Base-by-base conservation (phyloP, 225 moss, liverwort and hornwort genomes). In the Lunularia cruciata region DNA sequence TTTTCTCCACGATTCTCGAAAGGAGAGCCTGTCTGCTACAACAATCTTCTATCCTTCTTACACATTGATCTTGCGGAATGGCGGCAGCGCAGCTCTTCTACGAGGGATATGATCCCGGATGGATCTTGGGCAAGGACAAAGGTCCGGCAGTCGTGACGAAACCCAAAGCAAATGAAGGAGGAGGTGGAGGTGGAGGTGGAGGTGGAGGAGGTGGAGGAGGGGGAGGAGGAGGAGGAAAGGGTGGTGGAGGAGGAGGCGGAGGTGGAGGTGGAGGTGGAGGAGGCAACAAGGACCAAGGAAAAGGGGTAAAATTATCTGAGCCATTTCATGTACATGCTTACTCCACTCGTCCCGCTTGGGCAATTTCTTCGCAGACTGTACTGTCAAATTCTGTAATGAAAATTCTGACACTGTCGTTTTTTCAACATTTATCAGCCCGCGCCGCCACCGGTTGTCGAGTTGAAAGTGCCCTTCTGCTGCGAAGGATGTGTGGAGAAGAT, bases 401-500 rank as follows among this genome's bases (percentile, higher is more conserved):
- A 42, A 2, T 43, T 47, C 16, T 18, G 18, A 27, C 0, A 63
- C 14, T 22, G 42, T 57, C 5, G 1, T 31, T 57, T 32, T 57
- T 53, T 31, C 18, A 16, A 26, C 16, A 34, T 45, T 46, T 20
- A 8, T 31, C 54, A 69, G 56, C 69, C 69, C 15, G 31, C n/a
- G 60, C 63, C 69, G 54, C 71, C 79, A 18, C 28, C 47, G 33
- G 71, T 72, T 13, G 25, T 80, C 34, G 79, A 80, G 72, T 67
- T 80, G 75, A 80, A 80, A 62, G 72, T 80, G 23, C 79, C 79
- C 14, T 67, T 80, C 28, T 80, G 79, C 71, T 80, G 79, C 20
- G 75, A 80, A 69, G 56, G 71, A 52, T 80, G 79, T 54, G 46
- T 35, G 36, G 46, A 80, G 34, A 75, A 51, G 14, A 54, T 80